Conservation (phyloP, 2,329 filamentous ascomycete species). For the Paecilomyces formosus region DNA sequence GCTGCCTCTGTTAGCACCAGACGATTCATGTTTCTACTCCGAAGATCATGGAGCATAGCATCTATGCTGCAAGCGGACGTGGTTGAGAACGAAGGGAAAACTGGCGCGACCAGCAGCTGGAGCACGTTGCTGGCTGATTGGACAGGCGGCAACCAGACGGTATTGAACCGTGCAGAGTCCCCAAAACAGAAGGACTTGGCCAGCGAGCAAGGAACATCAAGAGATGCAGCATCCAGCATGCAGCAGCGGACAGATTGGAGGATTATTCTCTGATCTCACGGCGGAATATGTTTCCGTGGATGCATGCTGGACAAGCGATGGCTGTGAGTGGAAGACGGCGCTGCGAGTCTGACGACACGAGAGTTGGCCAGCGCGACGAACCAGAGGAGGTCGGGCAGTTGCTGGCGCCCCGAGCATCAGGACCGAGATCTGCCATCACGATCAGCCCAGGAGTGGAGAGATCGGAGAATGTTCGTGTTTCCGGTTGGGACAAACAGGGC, state of each 20-base stretch:
- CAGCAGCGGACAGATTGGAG: background rate
- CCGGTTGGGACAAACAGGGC: background rate
- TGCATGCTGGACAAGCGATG: background rate
- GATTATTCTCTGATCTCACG: background rate
- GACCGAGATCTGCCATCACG: background rate
- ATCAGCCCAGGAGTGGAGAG: background rate
- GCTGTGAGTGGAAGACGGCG: background rate
- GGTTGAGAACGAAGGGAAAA: background rate
- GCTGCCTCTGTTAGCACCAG: background rate
- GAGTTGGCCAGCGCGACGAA: background rate
- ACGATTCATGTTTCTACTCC: background rate
- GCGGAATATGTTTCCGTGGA: background rate
- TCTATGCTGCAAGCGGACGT: background rate
- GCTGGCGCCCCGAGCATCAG: background rate
- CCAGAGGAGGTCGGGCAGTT: background rate
- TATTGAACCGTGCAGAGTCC: background rate
- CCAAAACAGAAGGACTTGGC: background rate
- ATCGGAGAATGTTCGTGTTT: background rate
- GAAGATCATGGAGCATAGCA: background rate
- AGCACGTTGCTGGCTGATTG: constrained; percentile 9
- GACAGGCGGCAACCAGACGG: constrained; percentile 1
- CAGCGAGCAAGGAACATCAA: background rate
- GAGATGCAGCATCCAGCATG: background rate
- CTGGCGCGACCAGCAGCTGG: background rate
- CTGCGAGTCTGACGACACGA: background rate